Evolutionary conservation across 352 stramenopile genomes (phyloP).

Genomic region (Phytophthora cryptogea): DNA sequence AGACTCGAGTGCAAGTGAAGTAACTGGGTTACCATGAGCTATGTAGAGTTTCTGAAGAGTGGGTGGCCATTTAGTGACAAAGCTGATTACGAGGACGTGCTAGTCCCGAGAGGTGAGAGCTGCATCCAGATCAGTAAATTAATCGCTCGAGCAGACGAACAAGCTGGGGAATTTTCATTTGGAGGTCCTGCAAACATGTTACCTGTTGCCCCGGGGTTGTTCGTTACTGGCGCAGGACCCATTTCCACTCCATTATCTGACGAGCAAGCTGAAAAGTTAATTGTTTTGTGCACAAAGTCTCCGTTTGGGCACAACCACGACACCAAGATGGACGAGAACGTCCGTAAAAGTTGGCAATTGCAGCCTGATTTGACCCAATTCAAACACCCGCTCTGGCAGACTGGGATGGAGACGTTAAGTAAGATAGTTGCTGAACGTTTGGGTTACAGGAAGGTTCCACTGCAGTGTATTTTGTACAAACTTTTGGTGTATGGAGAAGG

Average conservation of each 20-base stretch:
- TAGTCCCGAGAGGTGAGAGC: neutral
- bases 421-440: constrained; percentile 4
- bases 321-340: constrained; percentile 10
- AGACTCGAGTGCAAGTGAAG: neutral
- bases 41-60: neutral
- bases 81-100: neutral
- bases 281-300: constrained; percentile 22
- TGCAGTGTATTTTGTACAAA: constrained; percentile 37
- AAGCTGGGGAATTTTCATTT: constrained; percentile 12
- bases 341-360: constrained; percentile 15
- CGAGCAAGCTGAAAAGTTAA: constrained; percentile 6
- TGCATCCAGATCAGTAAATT: constrained; percentile 9
- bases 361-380: neutral
- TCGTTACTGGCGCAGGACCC: constrained; percentile 5
- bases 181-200: neutral
- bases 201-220: constrained; percentile 1
- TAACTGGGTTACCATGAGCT: neutral
- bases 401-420: constrained; percentile 4
- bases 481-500: constrained; percentile 44
- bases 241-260: constrained; percentile 3
- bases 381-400: neutral
- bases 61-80: neutral
- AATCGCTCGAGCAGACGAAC: neutral
- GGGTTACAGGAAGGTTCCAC: constrained; percentile 5
- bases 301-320: constrained; percentile 1